phyloP scores from a whole-genome alignment of 768 basidiomycete genomes.

The Mycena amicta region DNA sequence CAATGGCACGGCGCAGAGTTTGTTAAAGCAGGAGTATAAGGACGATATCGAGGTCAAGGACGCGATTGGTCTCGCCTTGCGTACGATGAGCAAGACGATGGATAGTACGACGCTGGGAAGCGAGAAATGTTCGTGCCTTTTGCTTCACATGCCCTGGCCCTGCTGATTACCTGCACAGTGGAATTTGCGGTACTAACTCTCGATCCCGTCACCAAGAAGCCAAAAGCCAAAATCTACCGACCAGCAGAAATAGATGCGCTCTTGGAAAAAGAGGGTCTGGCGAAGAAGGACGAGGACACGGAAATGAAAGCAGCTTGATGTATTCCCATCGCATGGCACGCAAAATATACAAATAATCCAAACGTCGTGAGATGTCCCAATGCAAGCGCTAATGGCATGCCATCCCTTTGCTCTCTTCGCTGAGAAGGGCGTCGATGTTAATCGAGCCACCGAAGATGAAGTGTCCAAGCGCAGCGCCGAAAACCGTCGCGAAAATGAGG shows the following conservation, averaged over 20 bases:
- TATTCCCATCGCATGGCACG: conserved; percentile 20
- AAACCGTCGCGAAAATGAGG: conserved; percentile 77
- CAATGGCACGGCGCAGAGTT: conserved; percentile 91
- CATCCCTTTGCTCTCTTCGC: conserved; percentile 65
- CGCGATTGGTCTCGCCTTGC: conserved; percentile 87
- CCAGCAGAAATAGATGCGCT: conserved; percentile 88
- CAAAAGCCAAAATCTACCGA: conserved; percentile 89
- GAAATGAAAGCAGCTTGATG: conserved; percentile 67
- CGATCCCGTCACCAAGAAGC: conserved; percentile 73
- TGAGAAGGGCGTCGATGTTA: conserved; percentile 60
- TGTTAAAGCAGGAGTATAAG: conserved; percentile 98
- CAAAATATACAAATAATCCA: conserved; percentile 11
- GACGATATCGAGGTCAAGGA: conserved; percentile 91
- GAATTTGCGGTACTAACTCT: conserved; percentile 95
- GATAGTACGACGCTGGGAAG: conserved; percentile 95
- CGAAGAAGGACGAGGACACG: conserved; percentile 83
- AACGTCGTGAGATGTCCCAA: not conserved
- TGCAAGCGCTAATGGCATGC: conserved; percentile 72
- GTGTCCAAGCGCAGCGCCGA: conserved; percentile 84
- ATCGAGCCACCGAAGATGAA: conserved; percentile 71
- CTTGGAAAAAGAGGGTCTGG: conserved; percentile 75
- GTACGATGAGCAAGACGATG: conserved; percentile 99
- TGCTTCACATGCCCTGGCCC: conserved; percentile 2
- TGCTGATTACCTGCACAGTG: conserved; percentile 50
- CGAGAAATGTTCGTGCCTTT: conserved; percentile 78